Base-by-base conservation (phyloP, 2,329 filamentous ascomycete genomes). In the Calonectria henricotiae region DNA sequence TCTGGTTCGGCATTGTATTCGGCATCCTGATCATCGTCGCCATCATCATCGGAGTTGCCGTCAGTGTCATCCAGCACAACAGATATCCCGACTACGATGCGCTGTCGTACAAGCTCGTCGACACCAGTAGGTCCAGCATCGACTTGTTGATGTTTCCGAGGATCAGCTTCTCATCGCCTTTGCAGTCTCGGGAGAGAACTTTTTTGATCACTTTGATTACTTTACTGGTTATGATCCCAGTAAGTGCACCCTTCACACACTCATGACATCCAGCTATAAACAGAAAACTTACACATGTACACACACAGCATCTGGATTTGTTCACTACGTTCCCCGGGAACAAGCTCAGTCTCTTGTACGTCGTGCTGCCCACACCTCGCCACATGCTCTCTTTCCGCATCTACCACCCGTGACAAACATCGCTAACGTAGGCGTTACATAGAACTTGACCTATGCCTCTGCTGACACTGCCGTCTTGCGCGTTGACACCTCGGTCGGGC, bases 371-470 rank as follows among this genome's bases (percentile, higher is more conserved):
- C 20, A 17, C 20, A 25, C 11, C 20, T 39, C 13, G 13, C 4
- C 15, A n/a, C n/a, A 25, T 20, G 35, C 51, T 27, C 25, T 27
- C 7, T 17, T 23, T 15, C n/a, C 20, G 1, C 17, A 23, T 9
- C 27, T 30, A 7, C 27, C 7, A 30, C 46, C 20, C 46, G 32
- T n/a, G 5, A 17, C 15, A 20, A 20, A 25, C 15, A 20, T 13
- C 41, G 39, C 25, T 27, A 47, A 44, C 30, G 12, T 27, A 32
- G 47, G 15, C 61, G 63, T 25, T 25, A 1, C 44, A 0, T 61
- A 89, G 86, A 93, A 93, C 80, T 85, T 93, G 37, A 93, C 91
- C 0, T 89, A 89, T 74, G 88, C 90, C 6, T 86, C 86, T 1
- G 75, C 83, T 1, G 80, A 82, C 44, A 84, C 87, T 0, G 90